Conservation (phyloP, 139 green algal species). For the Spirogloea muscicola region DNA sequence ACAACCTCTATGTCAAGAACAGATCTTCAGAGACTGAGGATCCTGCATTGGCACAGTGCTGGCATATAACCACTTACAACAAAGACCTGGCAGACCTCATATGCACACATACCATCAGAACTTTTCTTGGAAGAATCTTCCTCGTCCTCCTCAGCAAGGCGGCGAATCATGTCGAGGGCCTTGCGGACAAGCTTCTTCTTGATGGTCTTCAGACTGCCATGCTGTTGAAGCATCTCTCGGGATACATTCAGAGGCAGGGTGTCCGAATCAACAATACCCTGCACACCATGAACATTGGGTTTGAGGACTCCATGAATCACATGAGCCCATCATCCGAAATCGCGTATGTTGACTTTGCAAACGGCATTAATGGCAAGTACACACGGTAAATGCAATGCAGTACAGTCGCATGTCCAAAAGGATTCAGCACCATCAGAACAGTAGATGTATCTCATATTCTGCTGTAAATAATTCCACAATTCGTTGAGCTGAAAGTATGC, state of each 20-base stretch:
- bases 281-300: slow-evolving; percentile 4
- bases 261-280: slow-evolving; percentile 93
- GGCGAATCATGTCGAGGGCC: slow-evolving; percentile 87
- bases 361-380: too few relatives aligned
- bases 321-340: too few relatives aligned
- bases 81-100: too few relatives aligned
- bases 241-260: slow-evolving; percentile 90
- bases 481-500: too few relatives aligned
- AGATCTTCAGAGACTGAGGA: neutral
- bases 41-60: slow-evolving; percentile 56
- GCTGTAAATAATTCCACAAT: too few relatives aligned
- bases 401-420: too few relatives aligned
- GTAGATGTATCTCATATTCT: too few relatives aligned
- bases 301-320: too few relatives aligned
- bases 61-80: too few relatives aligned
- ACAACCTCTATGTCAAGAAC: neutral
- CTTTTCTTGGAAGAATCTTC: slow-evolving; percentile 43
- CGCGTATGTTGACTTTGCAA: too few relatives aligned
- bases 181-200: slow-evolving; percentile 96
- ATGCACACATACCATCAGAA: slow-evolving; percentile 31
- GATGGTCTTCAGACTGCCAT: slow-evolving; percentile 91
- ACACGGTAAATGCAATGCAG: too few relatives aligned
- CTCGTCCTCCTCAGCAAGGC: slow-evolving; percentile 77
- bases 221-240: slow-evolving; percentile 91
- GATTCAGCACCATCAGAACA: too few relatives aligned